Conservation (phyloP, 176 grass and related monocot species). For the Sorghum bicolor region Sorghum_bicolor_NCBIv3 NC_012878.2:55539501-55540000, state of each 20-base stretch:
- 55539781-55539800: neutral
- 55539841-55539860: no score
- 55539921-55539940: neutral
- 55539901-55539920: neutral
- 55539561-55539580: no score
- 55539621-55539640: no score
- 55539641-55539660: neutral
- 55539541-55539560: no score
- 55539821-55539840: neutral
- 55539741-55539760: conserved; percentile 26
- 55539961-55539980: neutral
- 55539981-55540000: conserved; percentile 25
- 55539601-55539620: no score
- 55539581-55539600: no score
- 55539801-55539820: conserved; percentile 13
- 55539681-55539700: neutral
- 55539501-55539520: neutral
- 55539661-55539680: neutral
- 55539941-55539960: neutral
- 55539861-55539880: conserved; percentile 4
- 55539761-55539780: neutral
- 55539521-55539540: neutral
- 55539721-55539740: neutral
- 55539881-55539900: neutral
- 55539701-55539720: neutral